These are phyloP conservation scores for Pyropia yezoensis DNA, from an alignment of 23 red algal genomes.

Conservation along the genomic window DNA sequence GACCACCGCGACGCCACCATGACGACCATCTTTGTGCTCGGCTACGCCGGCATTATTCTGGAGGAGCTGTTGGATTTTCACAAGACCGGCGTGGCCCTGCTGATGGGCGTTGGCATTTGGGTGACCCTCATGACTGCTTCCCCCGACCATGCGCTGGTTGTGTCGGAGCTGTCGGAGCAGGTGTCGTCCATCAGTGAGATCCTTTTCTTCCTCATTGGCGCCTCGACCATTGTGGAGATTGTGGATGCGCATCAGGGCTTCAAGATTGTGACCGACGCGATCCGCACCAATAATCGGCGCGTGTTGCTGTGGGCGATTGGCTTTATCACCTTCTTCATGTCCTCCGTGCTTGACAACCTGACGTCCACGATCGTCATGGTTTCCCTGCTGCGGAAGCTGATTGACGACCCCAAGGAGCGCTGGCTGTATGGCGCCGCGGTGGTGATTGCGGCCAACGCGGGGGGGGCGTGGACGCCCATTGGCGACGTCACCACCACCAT, in stretches of 20 bases:
- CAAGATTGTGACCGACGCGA: slow-evolving; percentile 76
- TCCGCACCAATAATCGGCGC: slow-evolving; percentile 53
- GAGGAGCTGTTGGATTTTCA: slow-evolving; percentile 87
- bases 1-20: slow-evolving; percentile 61
- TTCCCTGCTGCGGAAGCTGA: slow-evolving; percentile 77
- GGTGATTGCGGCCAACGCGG: slow-evolving; percentile 94
- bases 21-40: slow-evolving; percentile 63
- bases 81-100: slow-evolving; percentile 81
- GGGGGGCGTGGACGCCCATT: slow-evolving; percentile 92
- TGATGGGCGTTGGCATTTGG: slow-evolving; percentile 82
- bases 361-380: slow-evolving; percentile 98
- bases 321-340: slow-evolving; percentile 84
- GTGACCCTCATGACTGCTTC: slow-evolving; percentile 46
- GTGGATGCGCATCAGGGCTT: slow-evolving; percentile 92
- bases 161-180: slow-evolving; percentile 28
- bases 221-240: slow-evolving; percentile 98
- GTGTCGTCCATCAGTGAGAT: slow-evolving; percentile 67
- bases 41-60: slow-evolving; percentile 86
- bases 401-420: slow-evolving; percentile 63
- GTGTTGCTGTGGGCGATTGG: slow-evolving; percentile 78
- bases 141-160: slow-evolving; percentile 4
- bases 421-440: slow-evolving; percentile 75
- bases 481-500: slow-evolving; percentile 99
- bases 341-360: slow-evolving; percentile 89
- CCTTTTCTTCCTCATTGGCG: slow-evolving; percentile 91